Evolutionary conservation across 176 grass and related monocot species (phyloP), one percentile per base, ranked within the genome.

Genomic region (Bothriochloa decipiens): DNA sequence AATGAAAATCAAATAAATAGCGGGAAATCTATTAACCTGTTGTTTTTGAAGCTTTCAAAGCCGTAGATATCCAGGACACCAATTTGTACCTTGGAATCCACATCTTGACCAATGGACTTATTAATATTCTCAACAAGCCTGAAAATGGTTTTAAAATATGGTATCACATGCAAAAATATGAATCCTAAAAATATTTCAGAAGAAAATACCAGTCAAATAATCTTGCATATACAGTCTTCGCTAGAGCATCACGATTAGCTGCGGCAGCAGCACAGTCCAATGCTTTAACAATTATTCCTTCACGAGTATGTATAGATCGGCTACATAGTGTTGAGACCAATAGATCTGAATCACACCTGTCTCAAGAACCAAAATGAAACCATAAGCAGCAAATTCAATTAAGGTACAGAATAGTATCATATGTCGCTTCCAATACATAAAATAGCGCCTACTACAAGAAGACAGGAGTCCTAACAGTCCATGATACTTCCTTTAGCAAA

Each of bases 61-160:
- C 96, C 96, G 36, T 98, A 98, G 81, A 98, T 98, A 88, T 98
- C 96, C 89, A 98, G 83, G 75, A 98, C 96, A 85, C 96, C 96
- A 45, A 98, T 98, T 81, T 98, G 96, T 74, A 93, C 83, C 80
- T 92, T 95, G 15, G 96, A 98, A 92, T 92, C 83, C 35, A 83
- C 62, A 88, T 98, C 96, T 87, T 98, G 96, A 69, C 96, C 96
- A 78, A 98, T 92, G 50, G 96, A 98, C 83, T 98, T 98, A 83
- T 98, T 98, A 84, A 98, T 94, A 84, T 94, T 98, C 74, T 95
- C 93, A 23, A 98, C 96, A 75, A 98, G 96, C 96, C 96, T 98
- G 81, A 45, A 94, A 83, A 66, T 66, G 62, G 37, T 43, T 32
- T 40, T 17, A 16, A 73, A 46, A 49, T 49, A 74, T 27, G 12